Evolutionary conservation across 2,329 filamentous ascomycete species (phyloP).

Genomic region (Sporothrix protearum): DNA sequence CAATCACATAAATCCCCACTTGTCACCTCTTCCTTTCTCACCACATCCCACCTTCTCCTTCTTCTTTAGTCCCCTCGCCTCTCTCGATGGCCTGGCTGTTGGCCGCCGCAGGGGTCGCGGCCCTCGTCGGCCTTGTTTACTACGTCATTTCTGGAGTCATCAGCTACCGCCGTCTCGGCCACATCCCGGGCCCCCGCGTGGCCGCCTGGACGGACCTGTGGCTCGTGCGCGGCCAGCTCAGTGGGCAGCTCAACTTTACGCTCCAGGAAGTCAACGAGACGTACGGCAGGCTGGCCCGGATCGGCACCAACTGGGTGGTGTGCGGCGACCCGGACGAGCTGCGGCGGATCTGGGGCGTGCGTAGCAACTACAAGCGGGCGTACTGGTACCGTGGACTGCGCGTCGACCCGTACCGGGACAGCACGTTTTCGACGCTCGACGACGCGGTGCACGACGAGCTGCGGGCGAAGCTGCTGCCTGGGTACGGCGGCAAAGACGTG

Average conservation of each 20-base stretch:
- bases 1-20: neutral
- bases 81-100: slow-evolving; percentile 8
- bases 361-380: slow-evolving; percentile 31
- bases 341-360: slow-evolving; percentile 34
- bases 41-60: neutral
- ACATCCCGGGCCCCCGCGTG: slow-evolving; percentile 33
- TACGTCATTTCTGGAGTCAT: neutral
- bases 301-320: slow-evolving; percentile 34
- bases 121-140: neutral
- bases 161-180: slow-evolving; percentile 27
- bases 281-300: slow-evolving; percentile 33
- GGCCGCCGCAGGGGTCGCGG: slow-evolving; percentile 1
- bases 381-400: slow-evolving; percentile 48
- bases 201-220: slow-evolving; percentile 35
- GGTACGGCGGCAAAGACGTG: slow-evolving; percentile 35
- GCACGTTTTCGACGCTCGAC: slow-evolving; percentile 49
- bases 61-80: too few relatives aligned
- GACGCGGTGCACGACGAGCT: slow-evolving; percentile 41
- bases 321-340: slow-evolving; percentile 34
- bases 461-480: slow-evolving; percentile 38
- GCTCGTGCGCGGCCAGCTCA: slow-evolving; percentile 33
- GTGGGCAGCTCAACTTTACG: slow-evolving; percentile 31
- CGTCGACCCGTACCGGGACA: slow-evolving; percentile 50
- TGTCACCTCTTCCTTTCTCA: too few relatives aligned
- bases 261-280: slow-evolving; percentile 29